Evolutionary conservation across 345 rosid genomes (phyloP).

Genomic region (Salix caprea): DNA sequence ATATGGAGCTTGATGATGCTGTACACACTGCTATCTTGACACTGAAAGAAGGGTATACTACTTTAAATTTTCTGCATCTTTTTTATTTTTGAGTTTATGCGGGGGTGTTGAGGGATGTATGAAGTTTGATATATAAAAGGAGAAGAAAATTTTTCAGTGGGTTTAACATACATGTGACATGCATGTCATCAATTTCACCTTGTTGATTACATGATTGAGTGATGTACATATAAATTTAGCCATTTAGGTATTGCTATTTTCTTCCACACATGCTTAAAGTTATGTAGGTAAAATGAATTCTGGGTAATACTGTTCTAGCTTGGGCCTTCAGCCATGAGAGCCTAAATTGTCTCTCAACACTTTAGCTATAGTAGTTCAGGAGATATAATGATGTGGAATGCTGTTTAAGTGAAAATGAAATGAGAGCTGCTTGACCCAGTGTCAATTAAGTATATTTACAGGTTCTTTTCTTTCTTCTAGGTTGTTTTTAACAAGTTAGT

Average conservation of each 20-base stretch:
- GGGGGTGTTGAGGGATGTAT: background rate
- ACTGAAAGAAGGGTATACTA: conserved; percentile 80
- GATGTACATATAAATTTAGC: background rate
- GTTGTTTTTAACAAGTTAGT: background rate
- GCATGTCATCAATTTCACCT: background rate
- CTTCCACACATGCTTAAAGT: background rate
- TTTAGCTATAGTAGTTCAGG: too few species aligned
- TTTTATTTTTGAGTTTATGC: background rate
- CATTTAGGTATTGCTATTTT: background rate
- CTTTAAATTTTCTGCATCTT: background rate
- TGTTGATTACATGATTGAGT: background rate
- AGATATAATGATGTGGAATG: too few species aligned
- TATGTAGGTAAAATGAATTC: background rate
- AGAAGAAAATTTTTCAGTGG: background rate
- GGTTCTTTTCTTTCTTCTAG: too few species aligned
- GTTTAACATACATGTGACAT: background rate
- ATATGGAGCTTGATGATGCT: conserved; percentile 99
- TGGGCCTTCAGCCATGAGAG: background rate
- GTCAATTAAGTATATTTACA: too few species aligned
- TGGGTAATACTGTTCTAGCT: background rate
- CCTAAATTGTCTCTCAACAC: background rate
- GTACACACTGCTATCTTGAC: conserved; percentile 95
- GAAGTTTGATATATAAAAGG: background rate
- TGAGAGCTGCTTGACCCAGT: too few species aligned
- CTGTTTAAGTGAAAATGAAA: too few species aligned